Percentiles rank a stretch among this genome's conserved stretches.
Conservation (phyloP, 2,329 filamentous ascomycete genomes). For the Anthostomella pinea region DNA sequence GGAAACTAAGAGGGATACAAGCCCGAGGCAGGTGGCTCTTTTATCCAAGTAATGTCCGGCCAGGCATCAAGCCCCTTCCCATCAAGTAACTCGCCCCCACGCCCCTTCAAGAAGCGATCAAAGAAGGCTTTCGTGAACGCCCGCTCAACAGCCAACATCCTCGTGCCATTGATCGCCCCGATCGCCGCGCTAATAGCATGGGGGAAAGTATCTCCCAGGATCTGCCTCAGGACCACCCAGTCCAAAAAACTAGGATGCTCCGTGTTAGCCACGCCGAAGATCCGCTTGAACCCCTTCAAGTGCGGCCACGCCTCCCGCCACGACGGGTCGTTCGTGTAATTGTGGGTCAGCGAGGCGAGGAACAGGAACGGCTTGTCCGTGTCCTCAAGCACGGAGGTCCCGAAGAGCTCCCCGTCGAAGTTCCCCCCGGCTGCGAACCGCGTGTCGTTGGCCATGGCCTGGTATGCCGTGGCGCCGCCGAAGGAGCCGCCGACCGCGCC, state of each 20-base stretch:
- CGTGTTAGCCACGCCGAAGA: conserved; percentile 12
- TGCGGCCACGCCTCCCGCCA: conserved; percentile 13
- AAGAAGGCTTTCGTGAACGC: conserved; percentile 13
- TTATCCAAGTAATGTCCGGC: conserved; percentile 13
- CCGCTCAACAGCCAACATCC: conserved; percentile 12
- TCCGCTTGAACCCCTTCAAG: conserved; percentile 17
- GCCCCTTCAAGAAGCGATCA: conserved; percentile 15
- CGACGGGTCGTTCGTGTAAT: conserved; percentile 7
- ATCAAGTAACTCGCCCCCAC: conserved; percentile 14
- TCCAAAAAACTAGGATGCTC: conserved; percentile 25
- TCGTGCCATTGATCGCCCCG: conserved; percentile 9
- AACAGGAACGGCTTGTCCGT: conserved; percentile 17
- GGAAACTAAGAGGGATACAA: too few relatives aligned
- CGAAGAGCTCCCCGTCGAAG: conserved; percentile 38
- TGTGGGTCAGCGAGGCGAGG: conserved; percentile 11
- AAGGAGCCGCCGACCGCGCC: conserved; percentile 40
- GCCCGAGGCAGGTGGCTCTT: too few relatives aligned
- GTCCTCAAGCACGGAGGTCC: conserved; percentile 8
- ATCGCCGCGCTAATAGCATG: not conserved
- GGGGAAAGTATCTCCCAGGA: conserved; percentile 4
- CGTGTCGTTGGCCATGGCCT: conserved; percentile 22
- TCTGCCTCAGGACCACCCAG: conserved; percentile 8
- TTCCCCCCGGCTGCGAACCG: conserved; percentile 38
- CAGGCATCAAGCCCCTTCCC: conserved; percentile 11
- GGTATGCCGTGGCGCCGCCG: conserved; percentile 37